Conservation (phyloP, 148 eudicot genomes). For the Limonium bicolor region DNA sequence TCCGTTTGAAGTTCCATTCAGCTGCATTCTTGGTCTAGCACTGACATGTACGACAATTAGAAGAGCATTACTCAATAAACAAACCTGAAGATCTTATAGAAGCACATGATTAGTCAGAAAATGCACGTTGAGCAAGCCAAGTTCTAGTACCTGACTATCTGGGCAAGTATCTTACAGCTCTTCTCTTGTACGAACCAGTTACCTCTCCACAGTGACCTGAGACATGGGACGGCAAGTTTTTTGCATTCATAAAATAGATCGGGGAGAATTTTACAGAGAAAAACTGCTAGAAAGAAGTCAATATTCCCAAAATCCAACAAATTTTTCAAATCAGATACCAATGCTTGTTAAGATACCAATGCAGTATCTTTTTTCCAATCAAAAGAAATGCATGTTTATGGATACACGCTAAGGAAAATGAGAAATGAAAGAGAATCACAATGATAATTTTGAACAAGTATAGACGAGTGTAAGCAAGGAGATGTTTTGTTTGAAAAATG, state of each 20-base stretch:
- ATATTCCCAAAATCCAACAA: not conserved
- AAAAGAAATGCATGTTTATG: not conserved
- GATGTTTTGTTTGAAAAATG: not conserved
- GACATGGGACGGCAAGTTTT: no score
- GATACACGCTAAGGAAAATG: not conserved
- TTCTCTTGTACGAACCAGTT: conserved; percentile 98
- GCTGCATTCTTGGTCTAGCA: conserved; percentile 60
- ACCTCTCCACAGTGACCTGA: conserved; percentile 85
- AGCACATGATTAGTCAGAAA: not conserved
- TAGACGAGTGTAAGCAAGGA: no score
- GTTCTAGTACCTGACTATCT: conserved; percentile 50
- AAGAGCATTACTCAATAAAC: no score
- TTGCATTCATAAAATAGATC: no score
- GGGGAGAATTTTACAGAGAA: no score
- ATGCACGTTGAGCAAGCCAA: not conserved
- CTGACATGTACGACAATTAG: no score
- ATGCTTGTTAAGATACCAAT: not conserved
- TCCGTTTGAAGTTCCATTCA: conserved; percentile 34
- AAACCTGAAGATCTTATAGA: not conserved
- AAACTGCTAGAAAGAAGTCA: not conserved
- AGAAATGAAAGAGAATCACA: not conserved
- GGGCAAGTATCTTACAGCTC: conserved; percentile 85
- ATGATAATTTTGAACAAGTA: no score
- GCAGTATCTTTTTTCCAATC: not conserved
- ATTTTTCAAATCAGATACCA: conserved; percentile 3